Evolutionary conservation across 2,329 filamentous ascomycete species (phyloP).

Genomic region (Fusarium temperatum): DNA sequence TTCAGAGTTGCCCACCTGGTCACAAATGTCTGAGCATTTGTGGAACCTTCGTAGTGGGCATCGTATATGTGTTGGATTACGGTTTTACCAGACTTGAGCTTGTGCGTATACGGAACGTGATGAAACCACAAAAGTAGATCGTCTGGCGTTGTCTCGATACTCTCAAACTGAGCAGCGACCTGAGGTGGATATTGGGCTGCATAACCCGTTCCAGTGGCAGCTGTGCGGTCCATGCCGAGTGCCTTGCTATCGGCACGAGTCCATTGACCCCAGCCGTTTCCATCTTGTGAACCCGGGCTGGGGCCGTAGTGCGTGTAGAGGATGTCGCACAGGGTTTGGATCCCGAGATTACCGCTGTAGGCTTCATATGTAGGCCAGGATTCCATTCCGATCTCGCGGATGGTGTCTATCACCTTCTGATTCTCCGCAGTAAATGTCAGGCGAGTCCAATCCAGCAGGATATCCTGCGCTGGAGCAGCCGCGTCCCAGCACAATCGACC

Average conservation of each 20-base stretch:
- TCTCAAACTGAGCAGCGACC: not conserved
- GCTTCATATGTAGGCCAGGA: not conserved
- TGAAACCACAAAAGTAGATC: not conserved
- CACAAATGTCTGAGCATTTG: not conserved
- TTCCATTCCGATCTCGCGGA: not conserved
- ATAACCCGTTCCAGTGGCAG: not conserved
- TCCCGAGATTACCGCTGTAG: not conserved
- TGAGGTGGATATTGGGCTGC: not conserved
- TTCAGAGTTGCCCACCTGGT: not conserved
- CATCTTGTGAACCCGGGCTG: not conserved
- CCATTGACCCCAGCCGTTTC: not conserved
- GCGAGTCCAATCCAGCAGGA: not conserved
- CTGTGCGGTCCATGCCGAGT: not conserved
- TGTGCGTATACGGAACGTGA: not conserved
- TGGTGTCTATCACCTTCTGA: not conserved
- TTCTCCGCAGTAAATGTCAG: not conserved
- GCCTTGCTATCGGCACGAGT: not conserved
- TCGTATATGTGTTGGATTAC: not conserved
- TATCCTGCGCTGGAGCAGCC: not conserved
- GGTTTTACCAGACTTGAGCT: not conserved
- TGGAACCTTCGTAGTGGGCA: not conserved
- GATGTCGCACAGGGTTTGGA: not conserved
- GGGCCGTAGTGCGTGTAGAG: not conserved
- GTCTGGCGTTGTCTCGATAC: not conserved
- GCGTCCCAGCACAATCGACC: not conserved